Conservation (phyloP, 2,329 filamentous ascomycete species). For the Neonectria hederae region DNA sequence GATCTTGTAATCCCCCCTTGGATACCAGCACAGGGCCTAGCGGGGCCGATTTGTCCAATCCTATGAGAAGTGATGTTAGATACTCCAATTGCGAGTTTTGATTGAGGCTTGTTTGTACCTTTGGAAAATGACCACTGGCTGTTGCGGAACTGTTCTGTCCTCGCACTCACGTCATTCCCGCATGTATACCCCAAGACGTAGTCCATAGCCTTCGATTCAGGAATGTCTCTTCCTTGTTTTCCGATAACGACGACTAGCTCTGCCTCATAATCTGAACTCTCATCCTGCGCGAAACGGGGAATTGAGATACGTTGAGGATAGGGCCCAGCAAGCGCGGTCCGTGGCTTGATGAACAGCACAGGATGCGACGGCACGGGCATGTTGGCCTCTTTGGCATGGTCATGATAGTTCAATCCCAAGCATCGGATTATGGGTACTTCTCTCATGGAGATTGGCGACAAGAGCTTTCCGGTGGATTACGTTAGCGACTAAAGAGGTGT, state of each 20-base stretch:
- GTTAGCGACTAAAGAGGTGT: too few relatives aligned
- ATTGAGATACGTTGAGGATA: slow-evolving; percentile 43
- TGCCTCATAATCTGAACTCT: slow-evolving; percentile 52
- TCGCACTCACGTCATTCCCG: slow-evolving; percentile 51
- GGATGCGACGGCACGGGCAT: slow-evolving; percentile 49
- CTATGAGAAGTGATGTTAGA: too few relatives aligned
- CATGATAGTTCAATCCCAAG: slow-evolving; percentile 56
- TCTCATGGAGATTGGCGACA: slow-evolving; percentile 46
- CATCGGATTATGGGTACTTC: slow-evolving; percentile 55
- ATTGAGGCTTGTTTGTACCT: slow-evolving; percentile 34
- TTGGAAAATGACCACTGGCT: slow-evolving; percentile 56
- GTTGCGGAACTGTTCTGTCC: slow-evolving; percentile 49
- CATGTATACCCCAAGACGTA: slow-evolving; percentile 53
- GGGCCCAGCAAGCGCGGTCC: slow-evolving; percentile 47
- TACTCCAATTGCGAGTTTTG: too few relatives aligned
- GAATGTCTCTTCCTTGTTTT: slow-evolving; percentile 54
- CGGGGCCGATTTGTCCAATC: slow-evolving; percentile 59
- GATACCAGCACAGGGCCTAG: slow-evolving; percentile 53
- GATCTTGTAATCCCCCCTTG: slow-evolving; percentile 43
- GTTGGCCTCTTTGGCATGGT: slow-evolving; percentile 51
- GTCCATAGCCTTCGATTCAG: slow-evolving; percentile 48
- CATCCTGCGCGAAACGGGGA: slow-evolving; percentile 40
- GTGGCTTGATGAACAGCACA: slow-evolving; percentile 52
- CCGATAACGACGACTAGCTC: slow-evolving; percentile 51
- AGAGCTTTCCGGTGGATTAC: slow-evolving; percentile 26